Percentiles rank a stretch among this genome's conserved stretches.
Conservation (phyloP, 441 rosid genomes). For the Adansonia grandidieri region DNA sequence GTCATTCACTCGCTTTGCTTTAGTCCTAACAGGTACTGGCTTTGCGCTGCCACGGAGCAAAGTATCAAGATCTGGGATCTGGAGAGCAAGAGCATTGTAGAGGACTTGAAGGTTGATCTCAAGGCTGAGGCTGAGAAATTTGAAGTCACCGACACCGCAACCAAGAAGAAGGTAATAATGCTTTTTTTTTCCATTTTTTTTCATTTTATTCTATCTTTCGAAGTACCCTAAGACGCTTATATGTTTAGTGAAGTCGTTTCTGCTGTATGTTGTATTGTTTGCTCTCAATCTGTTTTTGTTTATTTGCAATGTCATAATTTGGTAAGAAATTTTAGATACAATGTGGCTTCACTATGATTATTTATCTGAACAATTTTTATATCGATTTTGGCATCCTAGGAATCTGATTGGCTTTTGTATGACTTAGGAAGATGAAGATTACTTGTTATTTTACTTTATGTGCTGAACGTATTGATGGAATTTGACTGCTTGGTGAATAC, state of each 20-base stretch:
- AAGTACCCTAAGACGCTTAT: background rate
- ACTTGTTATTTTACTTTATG: background rate
- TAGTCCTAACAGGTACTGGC: constrained; percentile 98
- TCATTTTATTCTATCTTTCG: background rate
- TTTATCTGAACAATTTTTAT: no score
- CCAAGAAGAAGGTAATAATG: constrained; percentile 50
- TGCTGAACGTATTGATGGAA: background rate
- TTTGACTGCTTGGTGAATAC: background rate
- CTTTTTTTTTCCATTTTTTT: no score
- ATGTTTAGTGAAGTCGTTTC: background rate
- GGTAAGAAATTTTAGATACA: background rate
- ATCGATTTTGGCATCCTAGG: background rate
- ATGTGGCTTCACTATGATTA: background rate
- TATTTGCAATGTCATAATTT: background rate
- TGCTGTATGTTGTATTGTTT: background rate
- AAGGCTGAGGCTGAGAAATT: constrained; percentile 88
- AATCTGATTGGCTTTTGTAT: background rate
- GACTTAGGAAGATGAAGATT: background rate
- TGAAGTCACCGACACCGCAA: constrained; percentile 55
- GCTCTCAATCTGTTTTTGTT: background rate
- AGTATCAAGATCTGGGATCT: constrained; percentile 20
- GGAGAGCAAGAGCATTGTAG: constrained; percentile 57
- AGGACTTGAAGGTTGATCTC: constrained; percentile 93
- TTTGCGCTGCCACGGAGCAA: constrained; percentile 87
- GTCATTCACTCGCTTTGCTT: constrained; percentile 82